Evolutionary conservation across 495 filamentous ascomycete genomes (phyloP).

Genomic region (Lasiosphaeria hispida): DNA sequence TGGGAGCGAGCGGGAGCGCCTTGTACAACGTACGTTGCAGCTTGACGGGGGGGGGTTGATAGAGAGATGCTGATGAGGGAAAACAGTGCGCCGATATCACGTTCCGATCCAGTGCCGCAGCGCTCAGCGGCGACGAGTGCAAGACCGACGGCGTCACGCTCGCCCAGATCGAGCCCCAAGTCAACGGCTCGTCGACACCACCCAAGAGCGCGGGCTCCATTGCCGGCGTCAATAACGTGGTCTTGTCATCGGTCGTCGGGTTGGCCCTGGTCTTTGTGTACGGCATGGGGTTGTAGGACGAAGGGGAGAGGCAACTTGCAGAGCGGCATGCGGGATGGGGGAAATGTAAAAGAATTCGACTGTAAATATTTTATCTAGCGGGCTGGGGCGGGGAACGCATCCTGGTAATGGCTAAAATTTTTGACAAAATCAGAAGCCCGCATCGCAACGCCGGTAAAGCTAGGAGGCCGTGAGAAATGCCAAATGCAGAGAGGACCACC

Average conservation of each 20-base stretch:
- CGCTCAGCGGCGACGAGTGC: slow-evolving; percentile 44
- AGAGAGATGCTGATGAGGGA: not conserved
- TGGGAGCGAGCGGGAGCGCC: slow-evolving; percentile 44
- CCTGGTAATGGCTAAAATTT: not conserved
- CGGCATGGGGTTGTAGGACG: slow-evolving; percentile 21
- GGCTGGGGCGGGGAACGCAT: not conserved
- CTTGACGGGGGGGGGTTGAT: not conserved
- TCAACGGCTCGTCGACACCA: not conserved
- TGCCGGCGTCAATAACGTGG: slow-evolving; percentile 26
- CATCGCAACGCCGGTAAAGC: too few relatives aligned
- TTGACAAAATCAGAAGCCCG: not conserved
- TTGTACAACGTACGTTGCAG: slow-evolving; percentile 59
- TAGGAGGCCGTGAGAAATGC: too few relatives aligned
- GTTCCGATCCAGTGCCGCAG: slow-evolving; percentile 46
- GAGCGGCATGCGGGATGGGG: not conserved
- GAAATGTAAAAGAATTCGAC: not conserved
- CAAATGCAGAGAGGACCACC: too few relatives aligned
- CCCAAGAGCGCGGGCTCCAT: slow-evolving; percentile 14
- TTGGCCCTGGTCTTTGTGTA: slow-evolving; percentile 53
- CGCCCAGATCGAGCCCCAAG: slow-evolving; percentile 16
- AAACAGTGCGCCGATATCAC: slow-evolving; percentile 61
- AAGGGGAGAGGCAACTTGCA: not conserved
- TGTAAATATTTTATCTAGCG: not conserved
- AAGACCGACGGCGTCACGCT: slow-evolving; percentile 40
- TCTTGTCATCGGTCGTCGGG: slow-evolving; percentile 52